These are phyloP conservation scores for Mycena venus DNA, from an alignment of 768 basidiomycete genomes.

Conservation along the genomic window DNA sequence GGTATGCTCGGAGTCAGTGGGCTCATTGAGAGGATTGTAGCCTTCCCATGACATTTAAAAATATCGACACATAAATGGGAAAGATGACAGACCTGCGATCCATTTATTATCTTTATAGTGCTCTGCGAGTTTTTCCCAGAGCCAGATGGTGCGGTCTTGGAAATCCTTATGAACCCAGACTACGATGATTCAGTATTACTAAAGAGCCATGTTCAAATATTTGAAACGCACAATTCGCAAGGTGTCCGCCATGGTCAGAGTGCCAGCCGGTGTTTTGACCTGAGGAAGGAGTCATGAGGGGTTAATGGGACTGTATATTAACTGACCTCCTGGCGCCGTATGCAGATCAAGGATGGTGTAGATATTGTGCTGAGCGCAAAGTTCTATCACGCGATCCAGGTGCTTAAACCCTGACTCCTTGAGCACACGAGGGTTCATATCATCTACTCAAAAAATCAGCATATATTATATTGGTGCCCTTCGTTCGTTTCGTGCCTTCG, in stretches of 20 bases:
- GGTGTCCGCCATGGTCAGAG: slow-evolving; percentile 77
- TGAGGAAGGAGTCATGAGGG: background rate
- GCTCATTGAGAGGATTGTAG: slow-evolving; percentile 90
- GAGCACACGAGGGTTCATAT: slow-evolving; percentile 84
- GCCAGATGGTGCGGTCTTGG: slow-evolving; percentile 82
- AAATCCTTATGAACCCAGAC: slow-evolving; percentile 89
- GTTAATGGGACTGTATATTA: too few species aligned
- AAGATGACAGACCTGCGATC: slow-evolving; percentile 68
- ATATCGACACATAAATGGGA: background rate
- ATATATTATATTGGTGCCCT: background rate
- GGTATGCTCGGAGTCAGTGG: slow-evolving; percentile 77
- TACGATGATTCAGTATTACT: background rate
- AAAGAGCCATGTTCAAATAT: background rate
- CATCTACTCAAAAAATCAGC: slow-evolving; percentile 53
- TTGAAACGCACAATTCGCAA: slow-evolving; percentile 64
- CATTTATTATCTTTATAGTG: slow-evolving; percentile 85
- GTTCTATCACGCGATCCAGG: slow-evolving; percentile 82
- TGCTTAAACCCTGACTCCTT: slow-evolving; percentile 84
- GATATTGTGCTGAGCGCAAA: slow-evolving; percentile 82
- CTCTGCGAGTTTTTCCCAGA: slow-evolving; percentile 82
- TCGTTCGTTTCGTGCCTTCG: slow-evolving; percentile 58
- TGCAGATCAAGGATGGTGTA: slow-evolving; percentile 89
- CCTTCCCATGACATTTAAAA: slow-evolving; percentile 39
- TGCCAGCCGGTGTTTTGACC: slow-evolving; percentile 83
- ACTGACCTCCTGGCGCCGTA: slow-evolving; percentile 69